Base-by-base conservation (phyloP, 768 basidiomycete species). In the Sarcodon sp. region DNA sequence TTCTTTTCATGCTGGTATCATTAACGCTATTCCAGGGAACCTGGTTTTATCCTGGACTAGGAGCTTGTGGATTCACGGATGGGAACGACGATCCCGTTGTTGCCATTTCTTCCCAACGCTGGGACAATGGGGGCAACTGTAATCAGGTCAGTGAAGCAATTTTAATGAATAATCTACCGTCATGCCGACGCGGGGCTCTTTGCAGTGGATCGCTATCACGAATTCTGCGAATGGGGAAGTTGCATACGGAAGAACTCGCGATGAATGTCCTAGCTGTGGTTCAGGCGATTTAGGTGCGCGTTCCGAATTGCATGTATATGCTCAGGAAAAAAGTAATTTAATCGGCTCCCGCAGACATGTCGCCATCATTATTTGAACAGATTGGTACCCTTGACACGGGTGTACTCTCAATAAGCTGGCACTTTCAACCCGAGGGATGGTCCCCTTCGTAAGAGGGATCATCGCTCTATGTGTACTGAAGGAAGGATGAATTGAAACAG, bases 61-160 rank as follows among this genome's bases (percentile, higher is more conserved):
- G 82, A 41, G 82, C 83, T 61, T 87, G 84, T 57, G 83, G 83
- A 27, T 54, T 69, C 36, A 48, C 38, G 45, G 72, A 83, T 58
- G 60, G 44, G 34, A 59, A 73, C 58, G 69, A 54, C 45, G 72
- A 79, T 54, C 58, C 65, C 52, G 76, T 87, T 50, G 70, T 86
- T 43, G 84, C 84, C 11, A 72, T 87, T 54, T 69, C 78, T 11
- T 63, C 70, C 31, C 35, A 57, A 1, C 73, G 77, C 21, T 86
- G 79, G 57, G 69, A 71, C 53, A 52, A 59, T 7, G 81, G 77
- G 35, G 61, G 51, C 9, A 73, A 79, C 63, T 87, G 83, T 61
- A 69, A 69, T 51, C 75, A 79, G 68, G 83, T 80, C 54, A 38
- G 72, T 58, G n/a, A 8, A 13, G 36, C 6, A n/a, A 1, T 41